Base-by-base conservation (phyloP, 805 yeast genomes). In the Suhomyces tanzawaensis region DNA sequence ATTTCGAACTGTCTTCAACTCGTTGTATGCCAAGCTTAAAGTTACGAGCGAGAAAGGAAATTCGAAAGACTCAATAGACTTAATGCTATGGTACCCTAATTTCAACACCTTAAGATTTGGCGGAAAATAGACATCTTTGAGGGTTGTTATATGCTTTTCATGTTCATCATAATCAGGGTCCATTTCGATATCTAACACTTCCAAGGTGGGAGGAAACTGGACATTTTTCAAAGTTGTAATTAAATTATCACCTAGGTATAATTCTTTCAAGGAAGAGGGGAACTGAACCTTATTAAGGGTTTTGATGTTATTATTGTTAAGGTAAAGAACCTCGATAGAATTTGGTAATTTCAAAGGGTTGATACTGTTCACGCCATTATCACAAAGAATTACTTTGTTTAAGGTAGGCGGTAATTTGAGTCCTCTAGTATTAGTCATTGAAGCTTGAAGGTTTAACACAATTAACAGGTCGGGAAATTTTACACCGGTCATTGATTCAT, bases 401-500 rank as follows among this genome's bases (percentile, higher is more conserved):
- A 69, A 43, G 18, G 40, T 46, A 16, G 58, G 53, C 1, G 73
- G 72, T 22, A 69, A 46, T 42, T 68, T 69, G 22, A 69, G 51
- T 0, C 74, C 74, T 34, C 74, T 47, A 1, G 72, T 68, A 42
- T 57, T 67, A 4, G 72, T 66, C 73, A 69, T 69, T 3, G 72
- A 64, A 36, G 63, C 64, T 45, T 68, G 73, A 9, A 69, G 47
- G 41, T 69, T 69, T 34, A 69, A 57, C 2, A 53, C 55, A 16
- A 49, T 48, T 21, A 63, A 47, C 52, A 49, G 56, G 37, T 69
- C 74, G 1, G 74, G 74, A 36, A 69, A 67, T 41, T 65, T 69
- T n/a, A 69, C 58, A 1, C 74, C 72, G 0, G 72, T 62, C 74
- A 69, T 69, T 7, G 70, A 59, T 44, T 69, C 74, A 44, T 68